Base-by-base conservation (phyloP, 805 yeast species). In the Yarrowia hollandica region DNA sequence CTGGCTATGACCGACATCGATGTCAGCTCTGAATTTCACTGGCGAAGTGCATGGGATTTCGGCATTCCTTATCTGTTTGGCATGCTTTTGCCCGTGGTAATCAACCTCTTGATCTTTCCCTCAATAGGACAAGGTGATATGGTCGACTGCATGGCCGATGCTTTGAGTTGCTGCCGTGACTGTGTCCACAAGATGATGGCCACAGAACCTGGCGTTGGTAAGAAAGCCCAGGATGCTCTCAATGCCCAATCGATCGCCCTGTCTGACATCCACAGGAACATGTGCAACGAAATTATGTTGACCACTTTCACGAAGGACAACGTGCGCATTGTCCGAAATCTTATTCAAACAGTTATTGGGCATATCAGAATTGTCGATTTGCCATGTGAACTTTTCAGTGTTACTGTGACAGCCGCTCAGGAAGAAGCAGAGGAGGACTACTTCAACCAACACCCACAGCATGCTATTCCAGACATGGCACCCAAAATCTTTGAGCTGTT, bases 61-160 rank as follows among this genome's bases (percentile, higher is more conserved):
- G 75, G 75, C 4, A 70, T 79, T 7, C 80, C 82, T 0, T 78
- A 75, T 60, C 60, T 75, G 0, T 75, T 78, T 63, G 83, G 82
- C 1, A 59, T 77, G 2, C 30, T 74, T 14, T 54, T 77, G 1
- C 72, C 79, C 0, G 59, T 77, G 11, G 21, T 71, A 0, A 70
- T 75, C 1, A 74, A 77, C 38, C 33, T 72, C 4, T 3, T 66
- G 4, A 63, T 77, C 15, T 72, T 69, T 55, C 82, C 83, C 5
- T 74, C 73, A 31, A 62, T 72, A 31, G 79, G 81, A n/a, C 74
- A 75, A 55, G 37, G 30, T n/a, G 60, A 61, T 18, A 39, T 68
- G 35, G 39, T 60, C 33, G n/a, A 15, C 18, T 19, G 62, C 63
- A 1, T 60, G 68, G 48, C 58, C 6, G 59, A 33, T 4, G 59